Evolutionary conservation across 2,329 filamentous ascomycete genomes (phyloP).

Genomic region (Aspergillus awamori): DNA sequence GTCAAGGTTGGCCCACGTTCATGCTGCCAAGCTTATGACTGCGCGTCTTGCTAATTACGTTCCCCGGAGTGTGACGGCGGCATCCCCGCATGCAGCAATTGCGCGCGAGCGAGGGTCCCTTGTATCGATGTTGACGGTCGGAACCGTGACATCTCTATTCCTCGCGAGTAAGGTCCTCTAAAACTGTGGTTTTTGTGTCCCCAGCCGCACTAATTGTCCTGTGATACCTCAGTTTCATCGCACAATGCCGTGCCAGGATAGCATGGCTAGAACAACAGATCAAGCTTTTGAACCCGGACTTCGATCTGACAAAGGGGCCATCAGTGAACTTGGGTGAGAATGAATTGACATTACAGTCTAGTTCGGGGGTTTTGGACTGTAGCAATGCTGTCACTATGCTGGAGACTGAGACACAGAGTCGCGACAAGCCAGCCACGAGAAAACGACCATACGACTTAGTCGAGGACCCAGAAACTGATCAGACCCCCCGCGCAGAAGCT

Average conservation of each 20-base stretch:
- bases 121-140: slow-evolving; percentile 45
- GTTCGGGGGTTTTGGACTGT: background rate
- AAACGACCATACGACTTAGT: slow-evolving; percentile 24
- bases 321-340: slow-evolving; percentile 24
- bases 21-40: background rate
- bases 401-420: background rate
- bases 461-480: slow-evolving; percentile 20
- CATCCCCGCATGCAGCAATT: slow-evolving; percentile 43
- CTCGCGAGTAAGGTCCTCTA: slow-evolving; percentile 35
- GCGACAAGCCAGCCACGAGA: background rate
- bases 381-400: background rate
- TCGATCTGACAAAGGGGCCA: slow-evolving; percentile 35
- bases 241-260: slow-evolving; percentile 34
- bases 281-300: slow-evolving; percentile 27
- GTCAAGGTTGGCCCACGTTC: slow-evolving; percentile 36
- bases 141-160: slow-evolving; percentile 38
- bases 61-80: slow-evolving; percentile 40
- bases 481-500: slow-evolving; percentile 26
- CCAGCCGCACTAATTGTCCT: background rate
- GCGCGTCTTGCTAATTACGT: background rate
- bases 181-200: background rate
- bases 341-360: slow-evolving; percentile 4
- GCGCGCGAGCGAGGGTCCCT: slow-evolving; percentile 36
- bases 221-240: slow-evolving; percentile 19
- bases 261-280: slow-evolving; percentile 41